phyloP scores from a whole-genome alignment of 805 yeast genomes.

The Candida sithepensis region DNA sequence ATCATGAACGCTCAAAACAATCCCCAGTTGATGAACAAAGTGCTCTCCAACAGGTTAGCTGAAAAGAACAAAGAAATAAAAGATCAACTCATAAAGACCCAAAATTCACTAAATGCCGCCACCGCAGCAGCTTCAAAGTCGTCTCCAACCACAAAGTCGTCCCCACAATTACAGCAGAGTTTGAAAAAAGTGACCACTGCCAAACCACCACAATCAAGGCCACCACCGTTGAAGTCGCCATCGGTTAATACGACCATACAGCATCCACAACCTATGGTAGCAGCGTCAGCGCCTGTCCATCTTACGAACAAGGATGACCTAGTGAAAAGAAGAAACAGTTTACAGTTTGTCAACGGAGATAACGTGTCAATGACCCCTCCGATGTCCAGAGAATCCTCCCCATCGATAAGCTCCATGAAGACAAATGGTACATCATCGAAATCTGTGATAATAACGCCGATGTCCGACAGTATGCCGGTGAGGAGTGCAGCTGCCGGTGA shows the following conservation, averaged over 20 bases:
- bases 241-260: conserved; percentile 1
- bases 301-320: conserved; percentile 32
- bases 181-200: background rate
- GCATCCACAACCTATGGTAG: conserved; percentile 6
- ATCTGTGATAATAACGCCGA: conserved; percentile 10
- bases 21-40: conserved; percentile 33
- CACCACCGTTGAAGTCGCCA: background rate
- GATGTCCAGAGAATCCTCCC: conserved; percentile 19
- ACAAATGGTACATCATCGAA: conserved; percentile 16
- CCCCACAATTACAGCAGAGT: background rate
- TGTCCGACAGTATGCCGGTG: conserved; percentile 4
- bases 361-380: conserved; percentile 22
- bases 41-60: conserved; percentile 28
- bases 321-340: conserved; percentile 22
- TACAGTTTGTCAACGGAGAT: conserved; percentile 25
- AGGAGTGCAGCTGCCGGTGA: conserved; percentile 17
- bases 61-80: conserved; percentile 28
- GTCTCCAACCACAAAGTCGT: background rate
- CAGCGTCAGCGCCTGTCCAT: conserved; percentile 6
- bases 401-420: conserved; percentile 17
- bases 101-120: conserved; percentile 16
- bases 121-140: conserved; percentile 21
- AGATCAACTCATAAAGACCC: conserved; percentile 17
- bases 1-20: conserved; percentile 29
- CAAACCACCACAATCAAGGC: too few species aligned